phyloP scores from a whole-genome alignment of 352 stramenopile species.

The Globisporangium nunn region DNA sequence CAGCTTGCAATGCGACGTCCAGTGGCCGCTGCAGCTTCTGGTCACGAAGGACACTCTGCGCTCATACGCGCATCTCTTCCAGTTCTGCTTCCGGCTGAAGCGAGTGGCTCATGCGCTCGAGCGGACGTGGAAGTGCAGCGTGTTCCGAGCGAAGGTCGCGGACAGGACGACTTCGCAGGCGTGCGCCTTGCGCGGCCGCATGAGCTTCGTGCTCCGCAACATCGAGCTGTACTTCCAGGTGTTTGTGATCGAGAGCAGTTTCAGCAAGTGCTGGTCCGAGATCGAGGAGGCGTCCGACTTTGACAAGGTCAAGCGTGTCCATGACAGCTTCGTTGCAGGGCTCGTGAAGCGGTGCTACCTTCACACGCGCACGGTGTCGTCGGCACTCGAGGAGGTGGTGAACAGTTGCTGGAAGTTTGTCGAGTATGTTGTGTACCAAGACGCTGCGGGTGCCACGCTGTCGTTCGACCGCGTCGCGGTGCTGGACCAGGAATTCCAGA shows the following conservation, averaged over 20 bases:
- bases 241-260: constrained; percentile 65
- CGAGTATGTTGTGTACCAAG: constrained; percentile 51
- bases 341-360: constrained; percentile 69
- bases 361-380: constrained; percentile 50
- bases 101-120: constrained; percentile 61
- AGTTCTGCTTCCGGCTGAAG: constrained; percentile 78
- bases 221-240: constrained; percentile 73
- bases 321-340: constrained; percentile 61
- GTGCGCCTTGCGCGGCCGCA: constrained; percentile 42
- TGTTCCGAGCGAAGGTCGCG: constrained; percentile 23
- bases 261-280: constrained; percentile 45
- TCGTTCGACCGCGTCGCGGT: constrained; percentile 25
- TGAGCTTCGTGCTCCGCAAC: constrained; percentile 73
- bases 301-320: constrained; percentile 58
- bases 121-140: constrained; percentile 46
- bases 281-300: constrained; percentile 48
- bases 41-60: constrained; percentile 43
- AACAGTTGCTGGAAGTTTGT: constrained; percentile 61
- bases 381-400: constrained; percentile 54
- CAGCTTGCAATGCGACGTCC: constrained; percentile 37
- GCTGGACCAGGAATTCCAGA: constrained; percentile 47
- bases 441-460: constrained; percentile 13
- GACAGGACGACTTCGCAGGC: constrained; percentile 12
- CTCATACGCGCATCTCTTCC: constrained; percentile 65
- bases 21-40: constrained; percentile 65